Evolutionary conservation across 2,329 filamentous ascomycete genomes (phyloP), one percentile per base, ranked within the genome.

Genomic region (Pseudogymnoascus sp.): DNA sequence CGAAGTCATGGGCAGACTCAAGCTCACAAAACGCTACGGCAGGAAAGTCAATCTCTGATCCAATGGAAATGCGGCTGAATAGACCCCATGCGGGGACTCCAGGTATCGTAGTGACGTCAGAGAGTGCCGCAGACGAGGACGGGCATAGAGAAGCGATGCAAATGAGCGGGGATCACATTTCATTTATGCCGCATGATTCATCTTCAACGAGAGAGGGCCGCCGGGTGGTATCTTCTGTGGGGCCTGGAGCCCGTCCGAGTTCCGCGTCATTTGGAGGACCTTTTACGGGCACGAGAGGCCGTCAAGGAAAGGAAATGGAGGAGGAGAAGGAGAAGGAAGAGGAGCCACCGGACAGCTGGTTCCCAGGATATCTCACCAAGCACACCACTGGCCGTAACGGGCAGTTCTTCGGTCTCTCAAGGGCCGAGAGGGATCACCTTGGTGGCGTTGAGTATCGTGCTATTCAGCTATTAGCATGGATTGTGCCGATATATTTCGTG

Each of bases 361-460:
- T 14, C 78, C 89, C 18, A 79, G 79, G 59, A 73, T 56, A 56
- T 56, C 50, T 56, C 28, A 56, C 50, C 5, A 56, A 71, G 10
- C 72, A 71, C 6, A 75, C 73, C 1, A 84, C 97, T 62, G 93
- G 89, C 25, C 87, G 95, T 67, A 99, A 99, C 74, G 97, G 93
- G 10, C 89, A 90, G 40, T 99, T 97, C 71, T 83, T 95, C 8
- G 91, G 93, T 68, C 76, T 99, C 67, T 90, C 89, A 0, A 89
- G 96, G 68, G 91, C 96, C 67, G 92, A 99, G 75, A 85, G 95
- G 68, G 93, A 99, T 73, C 95, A 97, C 75, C 79, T 99, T 2
- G 95, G 95, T 11, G 95, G 95, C 21, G 96, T 99, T 66, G 95
- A 99, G 74, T 99, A 99, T 72, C 88, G 95, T 5, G 90, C 93